phyloP scores from a whole-genome alignment of 345 rosid genomes.

The Garcia nutans region DNA sequence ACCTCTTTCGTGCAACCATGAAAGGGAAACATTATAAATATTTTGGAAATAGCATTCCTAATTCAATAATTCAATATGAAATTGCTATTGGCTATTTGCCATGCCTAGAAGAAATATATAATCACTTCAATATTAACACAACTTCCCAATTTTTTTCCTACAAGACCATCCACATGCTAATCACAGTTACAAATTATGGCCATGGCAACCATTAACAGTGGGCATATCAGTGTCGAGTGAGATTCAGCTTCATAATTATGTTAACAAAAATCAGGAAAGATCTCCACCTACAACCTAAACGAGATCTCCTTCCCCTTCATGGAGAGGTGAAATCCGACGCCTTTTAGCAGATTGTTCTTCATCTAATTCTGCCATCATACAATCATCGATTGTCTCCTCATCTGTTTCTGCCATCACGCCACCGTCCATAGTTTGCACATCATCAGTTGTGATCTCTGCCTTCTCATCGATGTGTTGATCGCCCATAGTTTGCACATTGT shows the following conservation, averaged over 20 bases:
- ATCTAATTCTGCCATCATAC: conserved; percentile 22
- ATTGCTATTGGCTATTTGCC: background rate
- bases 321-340: conserved; percentile 37
- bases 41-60: background rate
- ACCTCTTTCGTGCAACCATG: too few relatives aligned
- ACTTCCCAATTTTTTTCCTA: background rate
- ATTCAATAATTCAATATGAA: background rate
- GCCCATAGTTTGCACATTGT: conserved; percentile 15
- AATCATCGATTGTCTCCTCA: conserved; percentile 10
- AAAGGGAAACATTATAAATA: background rate
- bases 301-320: conserved; percentile 32
- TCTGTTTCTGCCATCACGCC: background rate
- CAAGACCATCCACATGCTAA: background rate
- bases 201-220: conserved; percentile 28
- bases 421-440: too few relatives aligned
- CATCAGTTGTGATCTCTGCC: too few relatives aligned
- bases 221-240: conserved; percentile 1
- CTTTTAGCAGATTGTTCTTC: conserved; percentile 62
- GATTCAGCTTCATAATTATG: background rate
- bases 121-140: background rate
- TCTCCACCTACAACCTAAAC: conserved; percentile 13
- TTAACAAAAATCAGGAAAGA: background rate
- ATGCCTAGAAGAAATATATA: background rate
- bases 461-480: too few relatives aligned
- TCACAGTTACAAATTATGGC: background rate